Evolutionary conservation across 2,329 filamentous ascomycete genomes (phyloP).

Genomic region (Orbilia oligospora): DNA sequence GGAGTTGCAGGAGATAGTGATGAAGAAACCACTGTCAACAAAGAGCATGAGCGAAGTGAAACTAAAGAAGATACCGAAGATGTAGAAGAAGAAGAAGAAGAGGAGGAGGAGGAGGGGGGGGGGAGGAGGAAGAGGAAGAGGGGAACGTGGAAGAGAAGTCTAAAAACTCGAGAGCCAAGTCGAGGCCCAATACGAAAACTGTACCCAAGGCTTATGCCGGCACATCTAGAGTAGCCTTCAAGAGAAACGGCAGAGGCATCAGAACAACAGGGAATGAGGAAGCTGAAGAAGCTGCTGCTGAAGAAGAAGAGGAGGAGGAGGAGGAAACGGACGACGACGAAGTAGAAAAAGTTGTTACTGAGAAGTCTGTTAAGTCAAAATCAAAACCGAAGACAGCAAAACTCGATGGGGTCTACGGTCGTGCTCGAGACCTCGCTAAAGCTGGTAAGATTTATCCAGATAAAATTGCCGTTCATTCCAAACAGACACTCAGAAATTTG

Average conservation of each 20-base stretch:
- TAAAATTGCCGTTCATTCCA: slow-evolving; percentile 31
- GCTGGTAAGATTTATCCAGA: slow-evolving; percentile 38
- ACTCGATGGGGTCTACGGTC: slow-evolving; percentile 38
- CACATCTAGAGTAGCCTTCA: background rate
- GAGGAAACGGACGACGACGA: background rate
- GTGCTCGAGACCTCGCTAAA: slow-evolving; percentile 31
- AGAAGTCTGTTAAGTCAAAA: background rate
- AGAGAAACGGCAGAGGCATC: background rate
- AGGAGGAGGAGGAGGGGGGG: slow-evolving; percentile 2
- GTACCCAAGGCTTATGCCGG: background rate
- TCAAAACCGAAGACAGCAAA: background rate
- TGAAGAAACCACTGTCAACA: background rate
- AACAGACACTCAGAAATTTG: slow-evolving; percentile 36
- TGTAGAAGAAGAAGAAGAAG: slow-evolving; percentile 4
- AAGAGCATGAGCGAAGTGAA: slow-evolving; percentile 6
- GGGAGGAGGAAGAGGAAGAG: slow-evolving; percentile 2
- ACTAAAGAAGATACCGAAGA: background rate
- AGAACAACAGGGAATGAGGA: slow-evolving; percentile 1
- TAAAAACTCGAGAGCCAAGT: slow-evolving; percentile 4
- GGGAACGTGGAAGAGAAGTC: background rate
- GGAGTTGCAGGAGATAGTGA: background rate
- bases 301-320: slow-evolving; percentile 20
- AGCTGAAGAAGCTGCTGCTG: background rate
- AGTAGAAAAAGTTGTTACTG: background rate
- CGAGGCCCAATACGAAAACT: background rate